Percentiles rank a stretch among this genome's conserved stretches.
These are phyloP conservation scores for Borovskyia barvae DNA, from an alignment of 208 protist species.

Conservation along the genomic window DNA sequence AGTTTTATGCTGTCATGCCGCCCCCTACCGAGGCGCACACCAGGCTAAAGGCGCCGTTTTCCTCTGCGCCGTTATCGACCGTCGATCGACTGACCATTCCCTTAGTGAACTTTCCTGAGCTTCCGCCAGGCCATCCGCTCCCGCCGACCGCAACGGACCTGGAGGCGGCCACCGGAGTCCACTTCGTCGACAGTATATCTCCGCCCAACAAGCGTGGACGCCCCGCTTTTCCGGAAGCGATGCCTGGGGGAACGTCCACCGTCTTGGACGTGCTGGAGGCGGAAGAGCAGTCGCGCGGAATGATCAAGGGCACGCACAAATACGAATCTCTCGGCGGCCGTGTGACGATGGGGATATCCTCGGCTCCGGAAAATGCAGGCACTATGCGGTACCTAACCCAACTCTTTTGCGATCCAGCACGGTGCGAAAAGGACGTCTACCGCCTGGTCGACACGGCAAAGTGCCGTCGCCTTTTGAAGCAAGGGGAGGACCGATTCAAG, in stretches of 20 bases:
- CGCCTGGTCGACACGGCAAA: conserved; percentile 45
- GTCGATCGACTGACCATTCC: not conserved
- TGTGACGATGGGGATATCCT: too few species aligned
- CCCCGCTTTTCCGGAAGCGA: not conserved
- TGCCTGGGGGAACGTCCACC: not conserved
- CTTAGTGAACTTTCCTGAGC: conserved; percentile 12
- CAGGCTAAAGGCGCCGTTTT: too few species aligned
- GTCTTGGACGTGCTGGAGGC: conserved; percentile 14
- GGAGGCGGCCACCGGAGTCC: conserved; percentile 9
- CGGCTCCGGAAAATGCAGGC: not conserved
- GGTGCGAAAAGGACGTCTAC: conserved; percentile 44
- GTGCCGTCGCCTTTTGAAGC: conserved; percentile 18
- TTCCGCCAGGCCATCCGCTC: conserved; percentile 14
- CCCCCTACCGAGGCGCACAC: too few species aligned
- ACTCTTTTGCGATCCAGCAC: conserved; percentile 38
- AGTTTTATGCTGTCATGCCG: too few species aligned
- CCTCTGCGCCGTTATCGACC: not conserved
- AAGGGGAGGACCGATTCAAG: conserved; percentile 12
- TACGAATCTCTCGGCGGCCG: not conserved
- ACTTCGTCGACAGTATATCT: conserved; percentile 8
- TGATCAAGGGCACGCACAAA: not conserved
- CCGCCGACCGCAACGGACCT: conserved; percentile 11
- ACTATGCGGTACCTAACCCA: conserved; percentile 16
- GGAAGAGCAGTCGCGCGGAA: conserved; percentile 1
- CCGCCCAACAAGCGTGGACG: conserved; percentile 20